These are phyloP conservation scores for Fusarium virguliforme DNA, from an alignment of 2,329 filamentous ascomycete genomes.

Conservation along the genomic window DNA sequence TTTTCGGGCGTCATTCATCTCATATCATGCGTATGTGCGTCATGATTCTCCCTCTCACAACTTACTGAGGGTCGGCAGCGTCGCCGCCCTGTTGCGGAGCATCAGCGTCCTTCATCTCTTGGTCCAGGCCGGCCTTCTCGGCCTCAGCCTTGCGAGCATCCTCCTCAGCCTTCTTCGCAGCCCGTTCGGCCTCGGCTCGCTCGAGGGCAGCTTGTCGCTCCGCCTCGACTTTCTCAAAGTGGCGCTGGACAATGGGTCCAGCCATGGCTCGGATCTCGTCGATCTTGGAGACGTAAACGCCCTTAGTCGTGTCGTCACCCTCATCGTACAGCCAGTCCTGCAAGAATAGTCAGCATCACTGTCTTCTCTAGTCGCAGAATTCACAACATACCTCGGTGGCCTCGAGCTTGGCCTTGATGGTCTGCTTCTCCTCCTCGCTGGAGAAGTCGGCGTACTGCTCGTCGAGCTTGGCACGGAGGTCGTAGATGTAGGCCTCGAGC, in stretches of 20 bases:
- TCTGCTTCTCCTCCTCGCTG: conserved; percentile 92
- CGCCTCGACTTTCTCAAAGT: conserved; percentile 93
- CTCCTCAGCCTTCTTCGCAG: conserved; percentile 79
- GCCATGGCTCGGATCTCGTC: conserved; percentile 94
- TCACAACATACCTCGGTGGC: conserved; percentile 81
- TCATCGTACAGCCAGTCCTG: conserved; percentile 99
- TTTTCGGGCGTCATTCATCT: conserved; percentile 50
- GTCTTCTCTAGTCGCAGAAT: background rate
- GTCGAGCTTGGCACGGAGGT: conserved; percentile 94
- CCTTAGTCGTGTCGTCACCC: conserved; percentile 94
- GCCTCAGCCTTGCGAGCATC: conserved; percentile 70
- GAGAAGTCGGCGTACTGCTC: conserved; percentile 91
- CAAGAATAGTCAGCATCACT: conserved; percentile 30
- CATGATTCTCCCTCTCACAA: conserved; percentile 20
- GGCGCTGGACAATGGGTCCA: conserved; percentile 92
- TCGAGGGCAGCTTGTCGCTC: conserved; percentile 87
- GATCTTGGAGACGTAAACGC: conserved; percentile 93
- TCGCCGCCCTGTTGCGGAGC: conserved; percentile 66
- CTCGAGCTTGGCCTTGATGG: conserved; percentile 87
- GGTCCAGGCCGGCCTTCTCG: conserved; percentile 68
- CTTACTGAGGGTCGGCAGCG: conserved; percentile 57
- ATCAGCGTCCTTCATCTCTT: conserved; percentile 77
- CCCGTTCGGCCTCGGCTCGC: conserved; percentile 82
- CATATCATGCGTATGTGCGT: conserved; percentile 37
- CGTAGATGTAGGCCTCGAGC: conserved; percentile 97